Evolutionary conservation across 805 yeast genomes (phyloP).

Genomic region (Candida sonorensis): DNA sequence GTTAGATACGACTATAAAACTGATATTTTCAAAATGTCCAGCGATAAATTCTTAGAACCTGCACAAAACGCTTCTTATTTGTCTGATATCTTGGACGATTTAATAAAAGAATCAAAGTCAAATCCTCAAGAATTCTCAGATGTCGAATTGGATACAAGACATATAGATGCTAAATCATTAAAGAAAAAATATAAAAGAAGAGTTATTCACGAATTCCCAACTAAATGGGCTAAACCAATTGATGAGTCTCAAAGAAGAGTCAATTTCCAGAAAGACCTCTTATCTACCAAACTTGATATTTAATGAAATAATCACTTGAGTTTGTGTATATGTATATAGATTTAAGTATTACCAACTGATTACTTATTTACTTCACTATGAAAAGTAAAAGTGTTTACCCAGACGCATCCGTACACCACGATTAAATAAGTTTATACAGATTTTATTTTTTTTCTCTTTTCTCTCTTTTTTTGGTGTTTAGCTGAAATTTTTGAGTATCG

Average conservation of each 20-base stretch:
- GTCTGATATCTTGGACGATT: conserved; percentile 53
- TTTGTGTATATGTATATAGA: too few relatives aligned
- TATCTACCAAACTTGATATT: conserved; percentile 9
- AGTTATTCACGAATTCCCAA: conserved; percentile 53
- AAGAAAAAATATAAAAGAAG: conserved; percentile 34
- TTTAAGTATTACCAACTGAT: too few relatives aligned
- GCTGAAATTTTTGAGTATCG: too few relatives aligned
- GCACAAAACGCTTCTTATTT: conserved; percentile 79
- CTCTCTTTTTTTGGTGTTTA: too few relatives aligned
- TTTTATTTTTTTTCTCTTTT: too few relatives aligned
- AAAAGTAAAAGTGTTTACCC: too few relatives aligned
- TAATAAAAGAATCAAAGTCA: conserved; percentile 62
- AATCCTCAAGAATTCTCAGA: conserved; percentile 57
- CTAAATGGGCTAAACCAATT: conserved; percentile 70
- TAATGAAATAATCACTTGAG: background rate
- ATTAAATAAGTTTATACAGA: too few relatives aligned
- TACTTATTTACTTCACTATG: too few relatives aligned
- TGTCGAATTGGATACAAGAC: conserved; percentile 77
- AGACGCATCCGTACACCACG: too few relatives aligned
- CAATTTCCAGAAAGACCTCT: conserved; percentile 13
- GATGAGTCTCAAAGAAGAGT: conserved; percentile 53
- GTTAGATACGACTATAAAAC: conserved; percentile 61
- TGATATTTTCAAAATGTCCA: conserved; percentile 58
- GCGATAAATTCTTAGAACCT: conserved; percentile 62
- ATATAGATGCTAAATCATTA: conserved; percentile 39